Evolutionary conservation across 306 rosid species (phyloP), one percentile per base, ranked within the genome.

Genomic region (Castanea crenata): DNA sequence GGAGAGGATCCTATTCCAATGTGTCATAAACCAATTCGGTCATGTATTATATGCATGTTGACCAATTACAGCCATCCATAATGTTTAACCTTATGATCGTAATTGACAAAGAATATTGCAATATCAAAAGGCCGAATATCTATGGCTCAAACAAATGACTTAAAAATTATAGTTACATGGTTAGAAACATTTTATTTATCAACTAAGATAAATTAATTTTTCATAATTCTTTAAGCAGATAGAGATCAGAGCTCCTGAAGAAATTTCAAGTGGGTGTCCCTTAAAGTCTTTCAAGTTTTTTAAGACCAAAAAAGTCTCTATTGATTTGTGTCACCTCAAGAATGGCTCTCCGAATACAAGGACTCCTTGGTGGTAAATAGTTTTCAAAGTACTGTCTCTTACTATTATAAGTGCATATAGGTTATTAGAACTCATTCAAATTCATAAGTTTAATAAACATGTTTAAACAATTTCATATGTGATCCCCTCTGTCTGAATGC

Each of bases 311-410:
- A 55, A 79, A 78, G 82, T 87, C 55, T 49, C 83, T 25, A 83
- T 92, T 1, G 85, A 79, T 74, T 82, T 88, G 25, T 75, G 83
- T 46, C 6, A 55, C n/a, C 54, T 76, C 34, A 81, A 87, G 65
- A 69, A 41, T 34, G 91, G 91, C 62, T 80, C 56, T 75, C 74
- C 81, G 31, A 93, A 91, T 81, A 87, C 84, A 23, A 87, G 97
- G 78, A 90, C 97, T 71, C 97, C 97, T 69, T 93, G 98, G 98
- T 91, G 94, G 98, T 93, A 85, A 76, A 89, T 74, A 76, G 35
- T 38, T 16, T 4, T 35, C 41, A 57, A 13, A 15, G 11, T 61
- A 1, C 23, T 12, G 3, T 21, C 15, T 21, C 31, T 58, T 59
- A 4, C 23, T 49, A 49, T 49, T 12, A 49, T 49, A 49, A 12